phyloP scores from a whole-genome alignment of 2,329 filamentous ascomycete species.

The Macrophomina phaseolina region DNA sequence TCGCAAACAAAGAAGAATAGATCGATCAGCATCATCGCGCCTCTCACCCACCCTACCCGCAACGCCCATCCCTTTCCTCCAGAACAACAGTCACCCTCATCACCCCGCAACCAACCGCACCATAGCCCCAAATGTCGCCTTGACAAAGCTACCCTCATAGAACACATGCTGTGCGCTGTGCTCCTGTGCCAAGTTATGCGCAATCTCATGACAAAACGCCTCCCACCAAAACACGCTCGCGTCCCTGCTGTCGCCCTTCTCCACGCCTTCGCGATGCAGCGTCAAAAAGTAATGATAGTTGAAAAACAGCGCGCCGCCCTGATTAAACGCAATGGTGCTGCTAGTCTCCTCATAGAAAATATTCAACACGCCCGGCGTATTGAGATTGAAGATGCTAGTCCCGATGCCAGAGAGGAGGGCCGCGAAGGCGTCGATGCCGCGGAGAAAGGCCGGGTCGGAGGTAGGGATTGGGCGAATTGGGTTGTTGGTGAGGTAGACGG shows the following conservation, averaged over 20 bases:
- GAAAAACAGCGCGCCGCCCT: constrained; percentile 85
- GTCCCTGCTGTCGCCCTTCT: constrained; percentile 53
- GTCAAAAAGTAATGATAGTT: constrained; percentile 88
- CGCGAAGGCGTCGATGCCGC: constrained; percentile 11
- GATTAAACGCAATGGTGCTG: constrained; percentile 80
- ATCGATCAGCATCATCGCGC: neutral
- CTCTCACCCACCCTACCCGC: neutral
- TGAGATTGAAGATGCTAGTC: neutral
- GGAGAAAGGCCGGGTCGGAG: neutral
- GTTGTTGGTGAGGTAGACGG: constrained; percentile 22
- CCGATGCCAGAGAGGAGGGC: neutral
- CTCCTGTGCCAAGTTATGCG: constrained; percentile 83
- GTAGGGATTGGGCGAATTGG: neutral
- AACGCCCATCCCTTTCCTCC: neutral
- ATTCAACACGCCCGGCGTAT: constrained; percentile 59
- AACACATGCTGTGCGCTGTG: constrained; percentile 54
- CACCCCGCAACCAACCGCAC: neutral
- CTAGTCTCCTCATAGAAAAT: constrained; percentile 59
- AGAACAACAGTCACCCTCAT: neutral
- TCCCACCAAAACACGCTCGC: constrained; percentile 91
- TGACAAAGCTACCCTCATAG: constrained; percentile 27
- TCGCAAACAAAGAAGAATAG: neutral
- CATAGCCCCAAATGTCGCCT: constrained; percentile 22
- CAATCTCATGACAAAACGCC: constrained; percentile 92
- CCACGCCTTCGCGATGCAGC: constrained; percentile 65